phyloP scores from a whole-genome alignment of 2,329 filamentous ascomycete genomes.

The Scolecobasidium constrictum region DNA sequence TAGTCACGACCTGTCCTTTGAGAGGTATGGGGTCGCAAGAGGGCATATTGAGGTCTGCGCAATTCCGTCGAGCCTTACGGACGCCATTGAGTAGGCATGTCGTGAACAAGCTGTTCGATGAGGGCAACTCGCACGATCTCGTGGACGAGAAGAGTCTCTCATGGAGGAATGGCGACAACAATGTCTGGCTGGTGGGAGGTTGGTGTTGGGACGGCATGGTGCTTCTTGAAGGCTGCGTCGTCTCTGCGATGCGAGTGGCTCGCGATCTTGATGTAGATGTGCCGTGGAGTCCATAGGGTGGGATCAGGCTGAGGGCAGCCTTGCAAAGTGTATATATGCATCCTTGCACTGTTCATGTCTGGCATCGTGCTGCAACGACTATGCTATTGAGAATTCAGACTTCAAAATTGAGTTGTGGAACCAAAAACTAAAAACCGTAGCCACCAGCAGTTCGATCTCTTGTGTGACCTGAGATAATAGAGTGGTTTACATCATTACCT shows the following conservation, averaged over 20 bases:
- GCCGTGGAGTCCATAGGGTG: conserved; percentile 16
- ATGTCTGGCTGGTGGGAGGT: conserved; percentile 45
- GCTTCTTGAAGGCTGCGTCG: conserved; percentile 48
- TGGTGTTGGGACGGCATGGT: conserved; percentile 60
- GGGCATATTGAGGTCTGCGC: conserved; percentile 32
- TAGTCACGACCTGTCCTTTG: conserved; percentile 44
- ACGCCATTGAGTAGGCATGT: conserved; percentile 37
- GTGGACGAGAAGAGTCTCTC: conserved; percentile 10
- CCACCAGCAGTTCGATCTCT: too few species aligned
- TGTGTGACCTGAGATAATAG: too few species aligned
- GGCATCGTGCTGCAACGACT: too few species aligned
- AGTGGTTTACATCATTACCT: too few species aligned
- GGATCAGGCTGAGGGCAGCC: too few species aligned
- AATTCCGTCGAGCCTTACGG: conserved; percentile 43
- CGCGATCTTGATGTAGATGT: conserved; percentile 38
- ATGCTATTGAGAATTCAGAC: too few species aligned
- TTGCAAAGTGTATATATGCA: too few species aligned
- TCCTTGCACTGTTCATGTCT: too few species aligned
- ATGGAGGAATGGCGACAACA: conserved; percentile 44
- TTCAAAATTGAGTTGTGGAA: too few species aligned
- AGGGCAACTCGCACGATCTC: neutral
- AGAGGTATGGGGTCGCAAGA: conserved; percentile 26
- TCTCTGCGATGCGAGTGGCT: conserved; percentile 47
- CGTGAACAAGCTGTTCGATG: conserved; percentile 35
- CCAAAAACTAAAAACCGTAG: too few species aligned